These are phyloP conservation scores for Kwoniella europaea DNA, from an alignment of 768 basidiomycete genomes.

Conservation along the genomic window DNA sequence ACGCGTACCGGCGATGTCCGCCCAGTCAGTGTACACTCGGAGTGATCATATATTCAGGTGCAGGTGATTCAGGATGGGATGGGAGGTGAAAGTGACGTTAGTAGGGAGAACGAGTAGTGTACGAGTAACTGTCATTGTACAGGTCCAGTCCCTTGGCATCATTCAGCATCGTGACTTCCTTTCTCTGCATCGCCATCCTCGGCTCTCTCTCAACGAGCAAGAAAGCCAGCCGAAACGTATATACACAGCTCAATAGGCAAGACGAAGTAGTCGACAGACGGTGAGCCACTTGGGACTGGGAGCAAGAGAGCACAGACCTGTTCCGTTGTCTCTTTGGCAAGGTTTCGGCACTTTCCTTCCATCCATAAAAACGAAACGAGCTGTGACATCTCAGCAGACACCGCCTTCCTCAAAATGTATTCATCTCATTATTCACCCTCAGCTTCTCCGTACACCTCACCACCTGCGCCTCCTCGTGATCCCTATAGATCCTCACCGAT, in stretches of 20 bases:
- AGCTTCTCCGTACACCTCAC: conserved; percentile 21
- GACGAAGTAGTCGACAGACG: too few relatives aligned
- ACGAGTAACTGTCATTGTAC: neutral
- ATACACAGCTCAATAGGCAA: too few relatives aligned
- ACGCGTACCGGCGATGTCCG: neutral
- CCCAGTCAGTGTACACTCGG: neutral
- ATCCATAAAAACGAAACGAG: neutral
- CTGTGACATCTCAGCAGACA: neutral
- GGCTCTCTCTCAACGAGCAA: too few relatives aligned
- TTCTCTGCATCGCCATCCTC: too few relatives aligned
- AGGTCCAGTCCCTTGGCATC: neutral
- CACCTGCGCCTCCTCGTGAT: conserved; percentile 19
- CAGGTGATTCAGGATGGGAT: neutral
- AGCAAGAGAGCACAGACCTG: conserved; percentile 4
- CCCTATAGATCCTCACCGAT: conserved; percentile 31
- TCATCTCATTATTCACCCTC: conserved; percentile 15
- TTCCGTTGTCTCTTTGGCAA: neutral
- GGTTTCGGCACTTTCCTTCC: neutral
- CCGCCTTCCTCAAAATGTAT: conserved; percentile 18
- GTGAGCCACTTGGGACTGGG: too few relatives aligned
- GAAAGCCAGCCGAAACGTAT: too few relatives aligned
- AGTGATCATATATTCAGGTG: too few relatives aligned
- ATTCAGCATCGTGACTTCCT: too few relatives aligned
- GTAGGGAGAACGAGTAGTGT: neutral
- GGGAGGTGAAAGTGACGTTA: neutral